Evolutionary conservation across 225 moss, liverwort and hornwort genomes (phyloP).

Genomic region (Pseudisothecium myosuroides): DNA sequence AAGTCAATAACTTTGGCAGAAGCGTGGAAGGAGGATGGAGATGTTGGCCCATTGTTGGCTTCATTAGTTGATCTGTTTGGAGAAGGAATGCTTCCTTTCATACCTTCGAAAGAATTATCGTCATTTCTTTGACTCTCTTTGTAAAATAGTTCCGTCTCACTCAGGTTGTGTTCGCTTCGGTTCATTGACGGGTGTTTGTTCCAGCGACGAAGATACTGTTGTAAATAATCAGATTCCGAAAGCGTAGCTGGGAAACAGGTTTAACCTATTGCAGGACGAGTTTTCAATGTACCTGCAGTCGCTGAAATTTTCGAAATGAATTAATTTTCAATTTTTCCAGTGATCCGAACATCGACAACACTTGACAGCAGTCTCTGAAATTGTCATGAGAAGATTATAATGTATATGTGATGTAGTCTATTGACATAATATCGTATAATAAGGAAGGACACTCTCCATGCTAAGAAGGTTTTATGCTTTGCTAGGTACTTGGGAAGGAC

Average conservation of each 20-base stretch:
- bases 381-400: no score
- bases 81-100: constrained; percentile 92
- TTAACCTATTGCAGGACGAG: not conserved
- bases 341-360: not conserved
- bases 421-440: no score
- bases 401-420: no score
- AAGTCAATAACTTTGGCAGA: constrained; percentile 70
- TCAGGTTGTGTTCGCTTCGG: not conserved
- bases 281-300: not conserved
- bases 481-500: no score
- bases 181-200: not conserved
- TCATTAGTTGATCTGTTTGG: constrained; percentile 90
- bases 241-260: not conserved
- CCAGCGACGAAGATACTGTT: not conserved
- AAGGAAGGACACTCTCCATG: no score
- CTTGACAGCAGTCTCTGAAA: not conserved
- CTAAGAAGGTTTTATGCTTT: no score
- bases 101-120: constrained; percentile 79
- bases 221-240: not conserved
- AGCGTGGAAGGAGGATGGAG: constrained; percentile 90
- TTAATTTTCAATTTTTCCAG: not conserved
- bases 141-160: not conserved
- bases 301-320: not conserved
- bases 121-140: constrained; percentile 37
- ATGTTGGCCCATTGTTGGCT: constrained; percentile 55